Evolutionary conservation across 257 asterid genomes (phyloP), one percentile per base, ranked within the genome.

Genomic region (Hygrophila difformis): DNA sequence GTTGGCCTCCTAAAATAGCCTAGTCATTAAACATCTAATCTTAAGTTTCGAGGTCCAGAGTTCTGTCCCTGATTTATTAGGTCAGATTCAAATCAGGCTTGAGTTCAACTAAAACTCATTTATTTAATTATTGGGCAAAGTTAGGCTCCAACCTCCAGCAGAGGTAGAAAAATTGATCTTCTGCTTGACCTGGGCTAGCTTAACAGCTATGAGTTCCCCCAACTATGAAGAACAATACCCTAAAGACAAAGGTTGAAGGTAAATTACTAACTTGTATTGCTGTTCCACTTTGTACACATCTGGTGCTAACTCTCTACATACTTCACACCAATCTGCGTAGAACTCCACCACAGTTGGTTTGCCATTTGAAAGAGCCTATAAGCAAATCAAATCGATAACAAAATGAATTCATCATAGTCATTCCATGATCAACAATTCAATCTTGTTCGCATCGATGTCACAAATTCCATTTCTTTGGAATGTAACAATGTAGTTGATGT

Each of bases 321-420:
- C 98, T 74, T 91, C 96, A 52, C 98, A 91, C 98, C 98, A 86
- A 65, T 91, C 96, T 2, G 98, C 98, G 47, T 91, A 91, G 68
- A 91, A 91, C 75, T 91, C 96, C 39, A 82, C 96, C 42, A 85
- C 98, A 35, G 96, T 85, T n/a, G 98, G 93, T 71, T 85, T 89
- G 59, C 94, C 94, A 58, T 87, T 87, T 33, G 83, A 55, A 56
- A 88, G 84, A 50, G 94, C 97, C 97, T 88, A 58, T 45, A 47
- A n/a, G n/a, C n/a, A 0, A 26, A 52, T 9, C 17, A 46, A 44
- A 13, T 19, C 22, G 14, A 22, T 2, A 45, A 24, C 21, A 22
- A 43, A 36, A 35, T 23, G 33, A 4, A 49, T 36, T 26, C 2
- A 45, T 47, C 16, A 23, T 34, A 36, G 5, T 8, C 24, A 56